phyloP scores from a whole-genome alignment of 306 rosid genomes.

The Prunus campanulata region DNA sequence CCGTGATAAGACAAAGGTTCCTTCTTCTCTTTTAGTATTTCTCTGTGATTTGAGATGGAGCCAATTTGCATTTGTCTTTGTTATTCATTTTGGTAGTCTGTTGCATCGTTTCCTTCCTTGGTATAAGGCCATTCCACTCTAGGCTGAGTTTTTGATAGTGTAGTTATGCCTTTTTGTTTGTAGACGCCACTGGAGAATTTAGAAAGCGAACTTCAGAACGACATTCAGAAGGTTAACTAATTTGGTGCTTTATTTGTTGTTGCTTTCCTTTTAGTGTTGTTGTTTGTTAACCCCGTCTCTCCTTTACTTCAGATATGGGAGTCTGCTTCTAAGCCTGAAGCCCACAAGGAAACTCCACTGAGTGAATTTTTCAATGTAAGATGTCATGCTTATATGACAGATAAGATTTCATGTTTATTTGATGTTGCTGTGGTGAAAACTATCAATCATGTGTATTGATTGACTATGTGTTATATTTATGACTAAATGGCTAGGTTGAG shows the following conservation, averaged over 20 bases:
- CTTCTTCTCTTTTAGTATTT: conserved; percentile 22
- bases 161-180: conserved; percentile 26
- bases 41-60: background rate
- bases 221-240: conserved; percentile 78
- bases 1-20: conserved; percentile 96
- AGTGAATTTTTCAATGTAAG: conserved; percentile 91
- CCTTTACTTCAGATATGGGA: conserved; percentile 84
- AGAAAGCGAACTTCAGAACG: conserved; percentile 92
- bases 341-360: conserved; percentile 79
- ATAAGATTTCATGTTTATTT: background rate
- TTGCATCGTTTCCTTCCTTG: conserved; percentile 7
- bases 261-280: conserved; percentile 3
- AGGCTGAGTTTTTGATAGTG: conserved; percentile 20
- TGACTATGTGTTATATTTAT: conserved; percentile 33
- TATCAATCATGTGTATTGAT: background rate
- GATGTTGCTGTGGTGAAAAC: background rate
- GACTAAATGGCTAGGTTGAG: conserved; percentile 69
- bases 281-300: background rate
- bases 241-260: conserved; percentile 21
- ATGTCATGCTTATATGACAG: conserved; percentile 11
- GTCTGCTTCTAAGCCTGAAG: conserved; percentile 90
- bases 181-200: conserved; percentile 95
- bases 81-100: background rate
- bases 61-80: background rate
- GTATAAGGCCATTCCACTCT: background rate